Percentiles rank a stretch among this genome's conserved stretches.
phyloP scores from a whole-genome alignment of 1,284 basidiomycete species.

The Rhodotorula mucilaginosa region DNA sequence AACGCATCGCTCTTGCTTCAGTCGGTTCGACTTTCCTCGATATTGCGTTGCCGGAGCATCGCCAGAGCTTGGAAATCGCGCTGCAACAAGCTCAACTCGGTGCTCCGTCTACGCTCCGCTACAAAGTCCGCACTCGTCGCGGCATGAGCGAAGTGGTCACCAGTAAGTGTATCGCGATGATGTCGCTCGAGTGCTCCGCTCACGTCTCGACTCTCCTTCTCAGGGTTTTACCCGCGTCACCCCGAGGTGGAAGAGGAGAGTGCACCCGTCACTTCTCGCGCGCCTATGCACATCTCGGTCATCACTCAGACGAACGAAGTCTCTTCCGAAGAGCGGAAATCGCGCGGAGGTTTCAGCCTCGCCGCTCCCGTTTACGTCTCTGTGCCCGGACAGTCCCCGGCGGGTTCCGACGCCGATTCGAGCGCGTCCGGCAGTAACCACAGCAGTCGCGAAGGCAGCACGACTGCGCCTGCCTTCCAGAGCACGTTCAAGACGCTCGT shows the following conservation, averaged over 20 bases:
- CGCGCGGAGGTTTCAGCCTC: constrained; percentile 14
- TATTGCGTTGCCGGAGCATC: constrained; percentile 26
- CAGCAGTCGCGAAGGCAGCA: not conserved
- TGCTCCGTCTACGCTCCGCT: constrained; percentile 25
- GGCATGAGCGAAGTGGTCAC: constrained; percentile 34
- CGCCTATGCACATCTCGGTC: constrained; percentile 25
- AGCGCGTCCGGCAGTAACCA: constrained; percentile 8
- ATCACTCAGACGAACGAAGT: constrained; percentile 39
- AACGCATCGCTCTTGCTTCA: not conserved
- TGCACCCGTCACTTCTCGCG: not conserved
- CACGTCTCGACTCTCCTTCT: not conserved
- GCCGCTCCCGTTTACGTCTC: constrained; percentile 26
- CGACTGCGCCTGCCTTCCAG: constrained; percentile 18
- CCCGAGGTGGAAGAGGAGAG: constrained; percentile 24
- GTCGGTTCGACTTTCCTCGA: constrained; percentile 31
- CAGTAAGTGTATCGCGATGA: constrained; percentile 9
- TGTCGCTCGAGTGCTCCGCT: not conserved
- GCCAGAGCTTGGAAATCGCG: constrained; percentile 17
- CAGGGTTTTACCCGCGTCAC: constrained; percentile 39
- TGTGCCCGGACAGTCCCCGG: constrained; percentile 17
- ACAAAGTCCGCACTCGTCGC: constrained; percentile 28
- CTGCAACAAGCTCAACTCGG: constrained; percentile 30
- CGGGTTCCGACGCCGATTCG: constrained; percentile 20
- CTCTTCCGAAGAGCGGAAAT: constrained; percentile 37
- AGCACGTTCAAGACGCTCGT: constrained; percentile 43